Evolutionary conservation across 805 yeast genomes (phyloP).

Genomic region (Saturnispora galanensis): DNA sequence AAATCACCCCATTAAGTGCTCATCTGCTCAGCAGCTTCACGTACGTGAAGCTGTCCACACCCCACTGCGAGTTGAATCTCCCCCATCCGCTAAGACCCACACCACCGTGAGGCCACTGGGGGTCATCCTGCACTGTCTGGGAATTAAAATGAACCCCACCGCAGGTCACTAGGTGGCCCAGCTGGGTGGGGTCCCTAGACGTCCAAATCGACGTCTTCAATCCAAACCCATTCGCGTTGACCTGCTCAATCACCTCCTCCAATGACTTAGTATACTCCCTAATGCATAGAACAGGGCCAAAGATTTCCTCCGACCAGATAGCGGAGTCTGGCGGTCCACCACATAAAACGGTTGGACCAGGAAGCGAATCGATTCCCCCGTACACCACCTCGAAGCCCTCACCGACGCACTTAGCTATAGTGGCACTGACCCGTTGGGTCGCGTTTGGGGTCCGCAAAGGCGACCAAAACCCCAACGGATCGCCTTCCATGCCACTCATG

Average conservation of each 20-base stretch:
- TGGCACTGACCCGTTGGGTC: too few relatives aligned
- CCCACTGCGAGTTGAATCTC: slow-evolving; percentile 36
- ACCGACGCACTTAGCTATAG: too few relatives aligned
- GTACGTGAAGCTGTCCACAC: slow-evolving; percentile 32
- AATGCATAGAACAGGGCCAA: slow-evolving; percentile 35
- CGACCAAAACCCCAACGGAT: slow-evolving; percentile 8
- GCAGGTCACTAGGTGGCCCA: slow-evolving; percentile 18
- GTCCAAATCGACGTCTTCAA: slow-evolving; percentile 37
- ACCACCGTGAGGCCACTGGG: slow-evolving; percentile 37
- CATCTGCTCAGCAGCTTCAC: slow-evolving; percentile 18
- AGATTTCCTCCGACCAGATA: slow-evolving; percentile 28
- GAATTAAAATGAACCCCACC: slow-evolving; percentile 32
- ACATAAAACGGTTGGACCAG: slow-evolving; percentile 27
- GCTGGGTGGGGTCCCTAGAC: neutral
- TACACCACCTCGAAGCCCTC: too few relatives aligned
- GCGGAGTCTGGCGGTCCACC: slow-evolving; percentile 26
- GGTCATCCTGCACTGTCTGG: slow-evolving; percentile 19
- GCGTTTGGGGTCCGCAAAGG: slow-evolving; percentile 24
- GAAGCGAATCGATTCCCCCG: neutral
- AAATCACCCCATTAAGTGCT: neutral
- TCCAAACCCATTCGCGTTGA: slow-evolving; percentile 29
- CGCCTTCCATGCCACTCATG: slow-evolving; percentile 11
- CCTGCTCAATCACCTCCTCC: slow-evolving; percentile 15
- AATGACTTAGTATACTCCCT: slow-evolving; percentile 18
- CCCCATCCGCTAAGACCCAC: slow-evolving; percentile 34